Conservation (phyloP, 257 asterid species). For the Cruciata laevipes region DNA sequence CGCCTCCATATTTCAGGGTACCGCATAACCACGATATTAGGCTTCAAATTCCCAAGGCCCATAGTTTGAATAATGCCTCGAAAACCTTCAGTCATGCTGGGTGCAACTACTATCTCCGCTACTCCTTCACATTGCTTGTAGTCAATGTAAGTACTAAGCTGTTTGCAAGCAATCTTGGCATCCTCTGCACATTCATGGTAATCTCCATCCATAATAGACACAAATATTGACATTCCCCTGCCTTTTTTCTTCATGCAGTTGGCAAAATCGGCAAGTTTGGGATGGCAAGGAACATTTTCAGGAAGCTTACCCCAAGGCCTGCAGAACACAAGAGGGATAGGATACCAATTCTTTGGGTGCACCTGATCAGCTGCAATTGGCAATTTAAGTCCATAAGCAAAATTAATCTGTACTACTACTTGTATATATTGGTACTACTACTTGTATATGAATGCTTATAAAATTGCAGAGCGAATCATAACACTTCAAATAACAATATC, state of each 20-base stretch:
- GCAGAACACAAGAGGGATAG: conserved; percentile 92
- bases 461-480: too few species aligned
- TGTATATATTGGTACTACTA: too few species aligned
- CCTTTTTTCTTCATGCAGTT: conserved; percentile 98
- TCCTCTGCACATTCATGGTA: conserved; percentile 89
- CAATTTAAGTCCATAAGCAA: conserved; percentile 5
- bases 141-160: conserved; percentile 80
- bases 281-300: conserved; percentile 97
- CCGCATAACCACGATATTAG: conserved; percentile 87
- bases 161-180: conserved; percentile 86
- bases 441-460: background rate
- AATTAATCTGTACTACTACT: background rate
- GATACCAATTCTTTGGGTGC: conserved; percentile 99
- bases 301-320: conserved; percentile 99
- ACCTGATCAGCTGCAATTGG: conserved; percentile 76
- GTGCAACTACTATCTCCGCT: conserved; percentile 93
- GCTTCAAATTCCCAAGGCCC: conserved; percentile 98
- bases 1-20: conserved; percentile 98
- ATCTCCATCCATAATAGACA: conserved; percentile 91
- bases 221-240: conserved; percentile 94
- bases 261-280: conserved; percentile 96
- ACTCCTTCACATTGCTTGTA: conserved; percentile 97
- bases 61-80: conserved; percentile 93
- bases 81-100: conserved; percentile 88
- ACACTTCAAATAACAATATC: too few species aligned